Conservation (phyloP, 345 rosid genomes). For the Populus alba region DNA sequence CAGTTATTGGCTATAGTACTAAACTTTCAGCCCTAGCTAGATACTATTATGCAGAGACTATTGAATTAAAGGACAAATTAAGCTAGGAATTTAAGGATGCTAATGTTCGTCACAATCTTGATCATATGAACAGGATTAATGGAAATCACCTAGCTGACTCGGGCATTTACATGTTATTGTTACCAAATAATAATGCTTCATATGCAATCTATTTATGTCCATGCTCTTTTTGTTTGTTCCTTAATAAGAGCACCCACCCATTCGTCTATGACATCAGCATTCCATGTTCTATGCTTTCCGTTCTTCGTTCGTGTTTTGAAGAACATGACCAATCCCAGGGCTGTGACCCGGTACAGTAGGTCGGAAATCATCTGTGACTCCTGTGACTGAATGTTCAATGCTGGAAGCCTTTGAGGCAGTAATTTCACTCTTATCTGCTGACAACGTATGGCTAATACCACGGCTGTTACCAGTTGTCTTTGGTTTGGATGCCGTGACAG, state of each 20-base stretch:
- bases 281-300: constrained; percentile 27
- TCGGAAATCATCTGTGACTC: constrained; percentile 25
- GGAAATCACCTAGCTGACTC: neutral
- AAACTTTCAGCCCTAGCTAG: neutral
- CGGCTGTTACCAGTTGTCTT: constrained; percentile 47
- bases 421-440: neutral
- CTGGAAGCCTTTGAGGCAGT: neutral
- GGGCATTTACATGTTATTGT: neutral
- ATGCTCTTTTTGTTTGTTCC: neutral
- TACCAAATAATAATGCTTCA: neutral
- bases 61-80: neutral
- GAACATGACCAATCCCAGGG: constrained; percentile 46
- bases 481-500: constrained; percentile 17
- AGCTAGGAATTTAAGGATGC: neutral
- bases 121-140: neutral
- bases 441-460: constrained; percentile 39
- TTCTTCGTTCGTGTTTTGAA: constrained; percentile 19
- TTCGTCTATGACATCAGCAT: neutral
- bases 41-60: neutral
- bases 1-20: neutral
- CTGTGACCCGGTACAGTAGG: constrained; percentile 44
- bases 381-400: neutral
- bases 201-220: neutral
- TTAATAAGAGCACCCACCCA: neutral
- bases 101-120: neutral